phyloP scores from a whole-genome alignment of 2,329 filamentous ascomycete genomes.

The Lecanicillium sp. region DNA sequence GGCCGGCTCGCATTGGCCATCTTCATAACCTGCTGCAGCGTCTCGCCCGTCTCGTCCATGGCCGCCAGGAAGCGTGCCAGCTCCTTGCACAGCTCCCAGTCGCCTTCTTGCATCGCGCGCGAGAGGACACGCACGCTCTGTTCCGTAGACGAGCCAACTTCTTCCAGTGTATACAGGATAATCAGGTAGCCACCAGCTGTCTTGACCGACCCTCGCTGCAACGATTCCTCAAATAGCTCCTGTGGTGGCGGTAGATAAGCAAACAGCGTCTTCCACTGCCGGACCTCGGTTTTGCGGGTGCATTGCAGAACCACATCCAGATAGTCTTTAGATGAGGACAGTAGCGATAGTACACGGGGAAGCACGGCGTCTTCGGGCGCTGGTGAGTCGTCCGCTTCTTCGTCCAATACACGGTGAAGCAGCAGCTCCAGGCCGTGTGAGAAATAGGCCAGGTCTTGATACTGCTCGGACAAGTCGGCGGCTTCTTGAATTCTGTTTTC shows the following conservation, averaged over 20 bases:
- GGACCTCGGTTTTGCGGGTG: conserved; percentile 91
- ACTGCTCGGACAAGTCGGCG: conserved; percentile 73
- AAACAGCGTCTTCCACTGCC: conserved; percentile 92
- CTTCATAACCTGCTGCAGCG: conserved; percentile 64
- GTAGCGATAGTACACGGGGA: conserved; percentile 53
- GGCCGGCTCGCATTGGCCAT: conserved; percentile 40
- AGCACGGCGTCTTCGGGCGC: conserved; percentile 57
- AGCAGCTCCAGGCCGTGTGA: conserved; percentile 87
- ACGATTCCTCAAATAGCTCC: conserved; percentile 86
- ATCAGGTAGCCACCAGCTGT: conserved; percentile 96
- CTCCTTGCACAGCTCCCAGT: conserved; percentile 95
- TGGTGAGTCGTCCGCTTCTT: conserved; percentile 73
- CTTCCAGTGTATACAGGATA: conserved; percentile 77
- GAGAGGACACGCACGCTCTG: conserved; percentile 76
- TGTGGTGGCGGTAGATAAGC: conserved; percentile 82
- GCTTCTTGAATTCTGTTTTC: conserved; percentile 74
- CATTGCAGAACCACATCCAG: conserved; percentile 95
- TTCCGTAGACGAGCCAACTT: conserved; percentile 60
- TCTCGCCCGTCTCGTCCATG: conserved; percentile 78
- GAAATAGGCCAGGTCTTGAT: conserved; percentile 84
- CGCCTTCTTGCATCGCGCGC: conserved; percentile 72
- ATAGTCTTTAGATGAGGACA: conserved; percentile 74
- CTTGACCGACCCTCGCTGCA: conserved; percentile 79
- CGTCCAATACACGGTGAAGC: conserved; percentile 86
- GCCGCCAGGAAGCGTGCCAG: conserved; percentile 91